A percentile compares a stretch with the other conserved stretches of the same genome.
Conservation (phyloP, 805 yeast genomes). For the Naumovozyma dairenensis region DNA sequence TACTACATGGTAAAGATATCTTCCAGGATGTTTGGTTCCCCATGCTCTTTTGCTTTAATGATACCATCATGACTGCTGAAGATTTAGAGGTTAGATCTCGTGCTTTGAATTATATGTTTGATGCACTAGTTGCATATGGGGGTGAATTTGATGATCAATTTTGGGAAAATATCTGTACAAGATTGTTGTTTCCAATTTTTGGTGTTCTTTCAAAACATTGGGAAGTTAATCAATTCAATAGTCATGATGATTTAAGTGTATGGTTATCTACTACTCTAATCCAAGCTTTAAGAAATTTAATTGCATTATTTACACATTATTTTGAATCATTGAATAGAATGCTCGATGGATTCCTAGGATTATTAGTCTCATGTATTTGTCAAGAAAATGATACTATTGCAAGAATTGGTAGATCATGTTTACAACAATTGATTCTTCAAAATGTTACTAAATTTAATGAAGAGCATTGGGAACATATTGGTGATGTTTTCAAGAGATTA, state of each 20-base stretch:
- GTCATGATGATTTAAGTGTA: slow-evolving; percentile 79
- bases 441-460: slow-evolving; percentile 56
- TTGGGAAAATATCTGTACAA: slow-evolving; percentile 75
- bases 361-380: slow-evolving; percentile 80
- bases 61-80: slow-evolving; percentile 83
- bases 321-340: slow-evolving; percentile 66
- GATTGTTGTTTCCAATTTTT: slow-evolving; percentile 84
- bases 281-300: slow-evolving; percentile 85
- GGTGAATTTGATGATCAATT: slow-evolving; percentile 59
- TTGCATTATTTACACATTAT: slow-evolving; percentile 72
- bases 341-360: slow-evolving; percentile 67
- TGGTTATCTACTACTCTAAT: slow-evolving; percentile 96
- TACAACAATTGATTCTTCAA: slow-evolving; percentile 67
- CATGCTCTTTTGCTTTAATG: slow-evolving; percentile 73
- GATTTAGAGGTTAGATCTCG: slow-evolving; percentile 90
- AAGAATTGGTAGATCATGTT: slow-evolving; percentile 83
- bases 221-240: slow-evolving; percentile 55
- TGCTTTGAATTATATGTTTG: slow-evolving; percentile 76
- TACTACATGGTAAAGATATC: slow-evolving; percentile 31
- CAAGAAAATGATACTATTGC: slow-evolving; percentile 97
- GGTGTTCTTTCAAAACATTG: slow-evolving; percentile 67
- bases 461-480: slow-evolving; percentile 67
- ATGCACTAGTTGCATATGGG: slow-evolving; percentile 71
- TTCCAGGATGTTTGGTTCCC: slow-evolving; percentile 74
- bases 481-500: slow-evolving; percentile 52